A percentile compares a stretch with the other conserved stretches of the same genome.
phyloP scores from a whole-genome alignment of 1,284 basidiomycete species.

The Fomitopsis betulina region DNA sequence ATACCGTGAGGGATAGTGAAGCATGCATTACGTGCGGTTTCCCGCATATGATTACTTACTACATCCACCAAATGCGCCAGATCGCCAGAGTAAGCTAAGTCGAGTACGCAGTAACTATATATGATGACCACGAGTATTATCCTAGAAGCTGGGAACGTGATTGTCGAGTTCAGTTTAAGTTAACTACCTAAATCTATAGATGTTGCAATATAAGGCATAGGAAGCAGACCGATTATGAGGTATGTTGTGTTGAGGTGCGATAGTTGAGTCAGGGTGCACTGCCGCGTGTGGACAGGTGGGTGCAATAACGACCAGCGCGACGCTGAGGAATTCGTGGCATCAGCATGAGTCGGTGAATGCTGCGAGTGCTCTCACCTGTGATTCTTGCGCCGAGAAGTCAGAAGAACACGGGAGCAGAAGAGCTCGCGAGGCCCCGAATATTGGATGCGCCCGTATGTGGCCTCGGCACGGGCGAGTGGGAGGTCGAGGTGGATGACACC shows the following conservation, averaged over 20 bases:
- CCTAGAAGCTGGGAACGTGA: too few relatives aligned
- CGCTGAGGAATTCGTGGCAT: neutral
- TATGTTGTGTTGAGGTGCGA: neutral
- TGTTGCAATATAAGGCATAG: too few relatives aligned
- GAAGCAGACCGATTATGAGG: neutral
- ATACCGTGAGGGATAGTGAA: too few relatives aligned
- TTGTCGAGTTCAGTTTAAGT: too few relatives aligned
- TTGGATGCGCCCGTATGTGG: slow-evolving; percentile 8
- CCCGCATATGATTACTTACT: too few relatives aligned
- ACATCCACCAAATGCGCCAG: too few relatives aligned
- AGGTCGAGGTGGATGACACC: slow-evolving; percentile 4
- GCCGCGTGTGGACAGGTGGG: neutral
- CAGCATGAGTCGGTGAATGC: neutral
- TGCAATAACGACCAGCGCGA: neutral
- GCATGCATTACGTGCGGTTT: too few relatives aligned
- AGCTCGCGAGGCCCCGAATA: slow-evolving; percentile 24
- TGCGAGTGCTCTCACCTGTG: neutral
- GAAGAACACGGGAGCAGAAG: slow-evolving; percentile 26
- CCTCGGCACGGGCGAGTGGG: slow-evolving; percentile 9
- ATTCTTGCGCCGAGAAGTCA: slow-evolving; percentile 8
- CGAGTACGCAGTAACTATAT: too few relatives aligned
- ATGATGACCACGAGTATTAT: too few relatives aligned
- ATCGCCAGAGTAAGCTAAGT: too few relatives aligned
- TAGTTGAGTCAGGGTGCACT: neutral
- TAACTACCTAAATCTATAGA: too few relatives aligned